Evolutionary conservation across 192 early-diverging fungal species (phyloP).

Genomic region (Backusella sp.): DNA sequence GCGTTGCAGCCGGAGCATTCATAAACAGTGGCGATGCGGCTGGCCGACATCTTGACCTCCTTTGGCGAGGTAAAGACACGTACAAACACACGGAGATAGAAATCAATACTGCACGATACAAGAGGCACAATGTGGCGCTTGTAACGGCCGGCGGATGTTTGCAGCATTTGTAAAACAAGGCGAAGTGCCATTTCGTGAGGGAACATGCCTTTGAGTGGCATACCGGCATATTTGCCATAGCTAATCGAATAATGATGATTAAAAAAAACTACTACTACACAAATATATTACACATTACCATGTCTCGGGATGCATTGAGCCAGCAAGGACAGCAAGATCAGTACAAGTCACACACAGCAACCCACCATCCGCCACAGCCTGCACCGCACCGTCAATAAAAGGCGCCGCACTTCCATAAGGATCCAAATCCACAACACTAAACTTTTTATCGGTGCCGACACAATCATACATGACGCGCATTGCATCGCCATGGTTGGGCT

Average conservation of each 20-base stretch:
- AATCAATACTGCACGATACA: constrained; percentile 94
- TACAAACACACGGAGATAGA: constrained; percentile 96
- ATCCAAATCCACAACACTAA: constrained; percentile 92
- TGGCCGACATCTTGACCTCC: constrained; percentile 75
- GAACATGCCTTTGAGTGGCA: constrained; percentile 82
- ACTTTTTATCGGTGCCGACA: constrained; percentile 52
- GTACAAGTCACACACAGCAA: constrained; percentile 98
- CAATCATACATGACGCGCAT: constrained; percentile 75
- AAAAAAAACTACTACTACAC: not conserved
- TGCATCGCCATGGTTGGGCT: constrained; percentile 85
- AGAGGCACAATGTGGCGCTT: constrained; percentile 85
- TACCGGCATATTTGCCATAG: constrained; percentile 95
- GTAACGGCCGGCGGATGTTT: constrained; percentile 83
- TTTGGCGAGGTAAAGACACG: constrained; percentile 74
- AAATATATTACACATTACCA: constrained; percentile 42
- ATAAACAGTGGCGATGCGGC: constrained; percentile 82
- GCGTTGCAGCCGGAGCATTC: constrained; percentile 82
- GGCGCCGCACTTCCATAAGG: constrained; percentile 96
- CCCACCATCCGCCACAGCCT: constrained; percentile 82
- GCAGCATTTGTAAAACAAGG: constrained; percentile 80
- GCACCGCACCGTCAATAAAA: constrained; percentile 93
- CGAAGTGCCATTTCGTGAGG: constrained; percentile 96
- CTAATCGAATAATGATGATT: constrained; percentile 31
- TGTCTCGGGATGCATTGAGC: constrained; percentile 83
- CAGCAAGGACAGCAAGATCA: constrained; percentile 92